These are phyloP conservation scores for Nemania abortiva DNA, from an alignment of 2,329 filamentous ascomycete genomes.

Conservation along the genomic window DNA sequence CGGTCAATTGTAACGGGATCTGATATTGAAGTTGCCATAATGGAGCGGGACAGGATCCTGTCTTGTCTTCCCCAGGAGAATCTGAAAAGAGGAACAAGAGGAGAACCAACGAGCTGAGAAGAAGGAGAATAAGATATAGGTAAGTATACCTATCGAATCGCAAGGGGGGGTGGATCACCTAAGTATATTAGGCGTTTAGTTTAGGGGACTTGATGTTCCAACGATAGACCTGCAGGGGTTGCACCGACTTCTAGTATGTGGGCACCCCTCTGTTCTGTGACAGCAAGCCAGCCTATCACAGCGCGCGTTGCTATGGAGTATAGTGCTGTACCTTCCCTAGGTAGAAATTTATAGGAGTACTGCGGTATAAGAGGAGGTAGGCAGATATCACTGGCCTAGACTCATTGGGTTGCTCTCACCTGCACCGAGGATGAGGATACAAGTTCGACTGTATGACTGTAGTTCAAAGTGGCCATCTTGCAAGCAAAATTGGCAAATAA, in stretches of 20 bases:
- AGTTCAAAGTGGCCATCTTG: background rate
- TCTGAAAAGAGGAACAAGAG: constrained; percentile 10
- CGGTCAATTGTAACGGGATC: constrained; percentile 69
- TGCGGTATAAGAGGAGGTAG: constrained; percentile 3
- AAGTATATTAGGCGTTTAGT: constrained; percentile 19
- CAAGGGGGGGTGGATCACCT: constrained; percentile 19
- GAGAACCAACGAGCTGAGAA: constrained; percentile 12
- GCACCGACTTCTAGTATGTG: background rate
- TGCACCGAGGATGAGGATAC: background rate
- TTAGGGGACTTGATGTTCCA: constrained; percentile 13
- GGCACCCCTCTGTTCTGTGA: background rate
- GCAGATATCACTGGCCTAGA: constrained; percentile 10
- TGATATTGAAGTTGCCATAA: constrained; percentile 44
- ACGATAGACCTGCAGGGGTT: background rate
- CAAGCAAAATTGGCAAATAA: background rate
- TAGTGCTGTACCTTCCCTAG: background rate
- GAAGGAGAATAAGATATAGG: constrained; percentile 25
- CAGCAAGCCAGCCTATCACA: constrained; percentile 14
- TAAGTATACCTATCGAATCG: constrained; percentile 14
- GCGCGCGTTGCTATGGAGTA: constrained; percentile 5
- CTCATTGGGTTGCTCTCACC: constrained; percentile 17
- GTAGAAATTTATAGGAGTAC: background rate
- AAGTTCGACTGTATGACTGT: background rate
- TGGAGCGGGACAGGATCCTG: constrained; percentile 5
- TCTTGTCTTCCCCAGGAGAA: constrained; percentile 12